Percentiles rank a stretch among this genome's conserved stretches.
Evolutionary conservation across 2,329 filamentous ascomycete genomes (phyloP).

Genomic region (Penicillium concentricum): DNA sequence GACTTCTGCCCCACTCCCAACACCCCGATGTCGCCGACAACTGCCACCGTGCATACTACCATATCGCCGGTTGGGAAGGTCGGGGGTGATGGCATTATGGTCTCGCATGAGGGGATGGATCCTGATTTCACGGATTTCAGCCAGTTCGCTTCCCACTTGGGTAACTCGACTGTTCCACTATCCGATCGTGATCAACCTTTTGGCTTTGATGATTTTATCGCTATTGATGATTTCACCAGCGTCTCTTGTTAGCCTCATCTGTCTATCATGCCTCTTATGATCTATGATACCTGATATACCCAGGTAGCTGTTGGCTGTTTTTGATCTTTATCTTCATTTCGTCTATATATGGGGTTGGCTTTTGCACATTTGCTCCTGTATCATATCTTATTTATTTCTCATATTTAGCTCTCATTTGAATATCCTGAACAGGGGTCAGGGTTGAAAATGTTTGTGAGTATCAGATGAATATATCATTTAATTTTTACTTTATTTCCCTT

Average conservation of each 20-base stretch:
- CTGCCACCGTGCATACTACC: slow-evolving; percentile 7
- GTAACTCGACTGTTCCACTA: slow-evolving; percentile 20
- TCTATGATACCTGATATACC: slow-evolving; percentile 12
- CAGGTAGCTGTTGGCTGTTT: slow-evolving; percentile 3
- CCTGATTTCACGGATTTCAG: slow-evolving; percentile 35
- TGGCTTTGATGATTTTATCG: slow-evolving; percentile 34
- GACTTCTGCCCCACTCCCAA: slow-evolving; percentile 35
- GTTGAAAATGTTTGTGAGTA: neutral
- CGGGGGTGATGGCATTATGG: slow-evolving; percentile 25
- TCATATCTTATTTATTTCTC: neutral
- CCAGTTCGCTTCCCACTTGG: slow-evolving; percentile 33
- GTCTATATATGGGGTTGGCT: neutral
- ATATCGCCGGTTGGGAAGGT: slow-evolving; percentile 10
- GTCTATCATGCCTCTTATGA: slow-evolving; percentile 18
- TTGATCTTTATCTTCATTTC: neutral
- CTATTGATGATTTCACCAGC: slow-evolving; percentile 33
- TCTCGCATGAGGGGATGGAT: slow-evolving; percentile 30
- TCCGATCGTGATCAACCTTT: slow-evolving; percentile 23
- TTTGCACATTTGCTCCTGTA: slow-evolving; percentile 6
- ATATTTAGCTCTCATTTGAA: slow-evolving; percentile 1
- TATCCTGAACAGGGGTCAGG: neutral
- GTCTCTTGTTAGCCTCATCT: slow-evolving; percentile 24
- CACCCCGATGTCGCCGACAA: slow-evolving; percentile 31
- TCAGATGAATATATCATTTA: neutral
- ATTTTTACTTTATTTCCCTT: slow-evolving; percentile 14